Base-by-base conservation (phyloP, 2,329 filamentous ascomycete genomes). In the Onygena corvina region DNA sequence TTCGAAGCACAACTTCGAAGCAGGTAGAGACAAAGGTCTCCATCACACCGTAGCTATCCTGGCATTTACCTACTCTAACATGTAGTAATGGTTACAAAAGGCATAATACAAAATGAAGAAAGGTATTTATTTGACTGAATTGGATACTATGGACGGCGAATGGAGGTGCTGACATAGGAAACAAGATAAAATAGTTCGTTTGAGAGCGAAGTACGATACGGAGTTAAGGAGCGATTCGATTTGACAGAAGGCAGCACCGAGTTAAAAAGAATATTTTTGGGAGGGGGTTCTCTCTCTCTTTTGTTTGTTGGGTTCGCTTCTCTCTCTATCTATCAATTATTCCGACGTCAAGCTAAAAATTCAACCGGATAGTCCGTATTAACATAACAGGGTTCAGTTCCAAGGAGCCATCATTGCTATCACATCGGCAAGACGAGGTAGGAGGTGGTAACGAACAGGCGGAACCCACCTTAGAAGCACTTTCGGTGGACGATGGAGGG, bases 401-500 rank as follows among this genome's bases (percentile, higher is more conserved):
- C 46, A 48, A 38, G 33, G 25, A 36, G 21, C 21, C 42, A 48
- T 38, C 16, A 30, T 47, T 42, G 36, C 36, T 42, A 42, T 42
- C 36, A 14, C 36, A 42, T 23, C 36, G 49, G 59, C 54, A 54
- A 58, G 42, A 49, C 12, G 34, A 34, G 31, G 34, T 30, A 45
- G 23, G 21, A 18, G 20, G 18, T 31, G 36, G 16, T n/a, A 30
- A 45, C 38, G 25, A 5, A 4, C 25, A 18, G 18, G 25, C n/a
- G 11, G 5, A 42, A 34, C 54, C 49, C 60, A 65, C 81, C 83
- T 94, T 94, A 95, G 85, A 95, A 95, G 86, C 90, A 95, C 87
- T 95, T 96, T 84, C 89, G 86, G 85, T 96, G 90, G 67, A 96
- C 90, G 70, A 96, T 96, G 68, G 89, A 95, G 66, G 90, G 92